A percentile compares a stretch with the other conserved stretches of the same genome.
Conservation (phyloP, 257 asterid species). For the Nicotiana obtusifolia region DNA sequence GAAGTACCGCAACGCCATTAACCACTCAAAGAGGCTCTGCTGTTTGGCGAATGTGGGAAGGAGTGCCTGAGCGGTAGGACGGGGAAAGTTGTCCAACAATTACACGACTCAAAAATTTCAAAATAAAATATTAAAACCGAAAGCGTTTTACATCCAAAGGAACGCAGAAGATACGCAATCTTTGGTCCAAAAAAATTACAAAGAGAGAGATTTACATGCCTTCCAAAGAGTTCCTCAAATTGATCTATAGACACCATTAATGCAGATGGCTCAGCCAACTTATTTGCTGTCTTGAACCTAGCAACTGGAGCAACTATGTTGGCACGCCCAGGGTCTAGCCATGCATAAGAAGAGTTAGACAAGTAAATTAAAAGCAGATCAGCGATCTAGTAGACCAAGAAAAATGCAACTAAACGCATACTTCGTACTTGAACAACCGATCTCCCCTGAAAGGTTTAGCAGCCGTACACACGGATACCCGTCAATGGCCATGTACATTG, state of each 20-base stretch:
- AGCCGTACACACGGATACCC: constrained; percentile 96
- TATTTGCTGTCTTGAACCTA: constrained; percentile 41
- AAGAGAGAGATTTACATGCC: constrained; percentile 39
- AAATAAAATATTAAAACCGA: background rate
- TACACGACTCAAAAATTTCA: background rate
- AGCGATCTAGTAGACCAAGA: background rate
- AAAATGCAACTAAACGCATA: constrained; percentile 12
- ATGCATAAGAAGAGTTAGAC: constrained; percentile 23
- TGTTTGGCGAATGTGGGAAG: background rate
- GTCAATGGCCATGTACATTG: constrained; percentile 74
- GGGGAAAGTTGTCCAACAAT: background rate
- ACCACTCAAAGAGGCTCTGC: background rate
- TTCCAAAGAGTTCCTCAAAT: constrained; percentile 62
- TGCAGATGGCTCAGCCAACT: constrained; percentile 54
- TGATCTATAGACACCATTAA: constrained; percentile 65
- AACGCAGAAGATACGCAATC: background rate
- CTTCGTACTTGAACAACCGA: constrained; percentile 92
- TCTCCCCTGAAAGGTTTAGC: constrained; percentile 92
- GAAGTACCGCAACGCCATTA: background rate
- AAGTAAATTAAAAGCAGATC: constrained; percentile 2
- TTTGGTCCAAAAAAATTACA: background rate
- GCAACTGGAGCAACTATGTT: constrained; percentile 80
- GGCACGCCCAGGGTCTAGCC: constrained; percentile 81
- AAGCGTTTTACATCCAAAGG: background rate
- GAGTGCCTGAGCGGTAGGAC: background rate